phyloP scores from a whole-genome alignment of 495 filamentous ascomycete genomes.

The Aspergillus hancockii region DNA sequence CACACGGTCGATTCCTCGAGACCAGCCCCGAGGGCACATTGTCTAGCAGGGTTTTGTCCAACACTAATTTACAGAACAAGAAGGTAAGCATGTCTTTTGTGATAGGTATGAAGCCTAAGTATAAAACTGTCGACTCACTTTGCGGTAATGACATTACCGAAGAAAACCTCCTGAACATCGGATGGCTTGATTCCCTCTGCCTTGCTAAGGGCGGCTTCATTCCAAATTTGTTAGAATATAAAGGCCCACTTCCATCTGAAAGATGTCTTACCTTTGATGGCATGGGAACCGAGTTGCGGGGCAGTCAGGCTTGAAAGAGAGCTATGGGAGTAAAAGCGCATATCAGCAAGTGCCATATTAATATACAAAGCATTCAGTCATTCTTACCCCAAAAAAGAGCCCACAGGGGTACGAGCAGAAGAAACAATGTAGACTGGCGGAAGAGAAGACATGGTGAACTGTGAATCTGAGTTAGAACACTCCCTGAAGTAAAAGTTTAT shows the following conservation, averaged over 20 bases:
- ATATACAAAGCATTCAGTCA: constrained; percentile 10
- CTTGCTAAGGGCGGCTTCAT: constrained; percentile 76
- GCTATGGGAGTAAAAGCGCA: constrained; percentile 37
- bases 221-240: constrained; percentile 16
- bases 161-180: constrained; percentile 93
- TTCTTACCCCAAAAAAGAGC: constrained; percentile 86
- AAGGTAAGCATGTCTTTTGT: neutral
- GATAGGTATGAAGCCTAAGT: neutral
- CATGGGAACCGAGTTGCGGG: constrained; percentile 83
- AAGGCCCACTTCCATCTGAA: constrained; percentile 4
- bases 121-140: constrained; percentile 58
- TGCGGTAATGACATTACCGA: constrained; percentile 95
- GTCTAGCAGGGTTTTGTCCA: constrained; percentile 93
- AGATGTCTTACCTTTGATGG: constrained; percentile 74
- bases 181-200: constrained; percentile 81
- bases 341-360: neutral
- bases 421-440: constrained; percentile 95
- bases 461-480: neutral
- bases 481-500: neutral
- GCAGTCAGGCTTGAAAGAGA: constrained; percentile 85
- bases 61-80: constrained; percentile 56
- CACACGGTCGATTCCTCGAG: constrained; percentile 75
- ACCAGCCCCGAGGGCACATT: constrained; percentile 87
- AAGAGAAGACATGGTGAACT: constrained; percentile 56
- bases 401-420: constrained; percentile 84